phyloP scores from a whole-genome alignment of 2,329 filamentous ascomycete genomes.

The Apiospora phragmitis region DNA sequence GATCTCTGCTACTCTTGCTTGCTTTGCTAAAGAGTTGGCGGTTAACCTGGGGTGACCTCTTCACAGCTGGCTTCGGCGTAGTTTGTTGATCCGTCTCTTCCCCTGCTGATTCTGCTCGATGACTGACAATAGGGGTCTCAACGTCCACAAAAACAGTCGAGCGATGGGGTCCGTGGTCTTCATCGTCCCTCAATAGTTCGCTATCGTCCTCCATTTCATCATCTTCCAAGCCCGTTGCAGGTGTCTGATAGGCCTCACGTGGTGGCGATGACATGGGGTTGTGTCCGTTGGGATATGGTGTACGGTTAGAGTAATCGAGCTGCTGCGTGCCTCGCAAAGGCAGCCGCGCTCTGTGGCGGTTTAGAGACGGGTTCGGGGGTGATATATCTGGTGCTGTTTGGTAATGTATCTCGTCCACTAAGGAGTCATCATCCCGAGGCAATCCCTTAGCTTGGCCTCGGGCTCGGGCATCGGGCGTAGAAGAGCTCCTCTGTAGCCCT shows the following conservation, averaged over 20 bases:
- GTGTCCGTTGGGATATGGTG: conserved; percentile 10
- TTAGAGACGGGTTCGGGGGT: conserved; percentile 12
- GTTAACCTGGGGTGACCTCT: conserved; percentile 26
- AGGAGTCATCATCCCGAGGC: conserved; percentile 10
- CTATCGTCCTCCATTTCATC: conserved; percentile 3
- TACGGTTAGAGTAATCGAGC: conserved; percentile 7
- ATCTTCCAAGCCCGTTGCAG: conserved; percentile 23
- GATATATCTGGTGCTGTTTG: conserved; percentile 12
- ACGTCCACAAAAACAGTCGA: conserved; percentile 32
- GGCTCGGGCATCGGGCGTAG: conserved; percentile 4
- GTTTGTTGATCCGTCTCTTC: conserved; percentile 27
- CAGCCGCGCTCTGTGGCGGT: conserved; percentile 10
- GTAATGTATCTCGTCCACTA: conserved; percentile 14
- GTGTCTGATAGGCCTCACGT: conserved; percentile 23
- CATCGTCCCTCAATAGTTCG: neutral
- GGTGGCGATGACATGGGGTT: conserved; percentile 16
- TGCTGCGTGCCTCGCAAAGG: conserved; percentile 14
- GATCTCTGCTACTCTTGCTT: conserved; percentile 18
- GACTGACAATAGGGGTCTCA: conserved; percentile 29
- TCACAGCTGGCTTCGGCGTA: conserved; percentile 26
- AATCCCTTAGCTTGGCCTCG: conserved; percentile 2
- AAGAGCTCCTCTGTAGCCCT: conserved; percentile 6
- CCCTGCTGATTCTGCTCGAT: conserved; percentile 17
- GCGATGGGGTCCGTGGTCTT: conserved; percentile 24
- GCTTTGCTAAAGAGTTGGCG: conserved; percentile 28